Conservation (phyloP, 129 eudicot species). For the Heracleum sosnowskyi region DNA sequence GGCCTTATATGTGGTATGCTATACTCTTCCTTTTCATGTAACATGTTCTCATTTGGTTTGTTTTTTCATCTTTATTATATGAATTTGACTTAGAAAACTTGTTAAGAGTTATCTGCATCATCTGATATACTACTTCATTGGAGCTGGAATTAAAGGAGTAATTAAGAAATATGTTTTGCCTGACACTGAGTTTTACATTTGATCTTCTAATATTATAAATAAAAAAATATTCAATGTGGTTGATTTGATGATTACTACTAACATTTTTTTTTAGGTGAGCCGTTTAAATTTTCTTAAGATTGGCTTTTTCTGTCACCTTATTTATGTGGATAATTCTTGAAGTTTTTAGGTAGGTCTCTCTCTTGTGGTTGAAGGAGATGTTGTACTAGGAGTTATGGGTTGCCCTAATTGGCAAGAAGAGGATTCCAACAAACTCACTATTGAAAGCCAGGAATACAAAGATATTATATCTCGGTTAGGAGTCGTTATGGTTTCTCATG, state of each 20-base stretch:
- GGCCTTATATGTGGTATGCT: constrained; percentile 86
- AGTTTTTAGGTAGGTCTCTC: constrained; percentile 80
- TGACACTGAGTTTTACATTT: not conserved
- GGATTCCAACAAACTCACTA: constrained; percentile 17
- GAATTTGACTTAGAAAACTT: not conserved
- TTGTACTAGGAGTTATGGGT: constrained; percentile 93
- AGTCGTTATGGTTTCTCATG: constrained; percentile 72
- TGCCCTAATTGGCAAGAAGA: constrained; percentile 86
- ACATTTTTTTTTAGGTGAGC: not conserved
- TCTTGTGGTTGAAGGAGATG: constrained; percentile 87
- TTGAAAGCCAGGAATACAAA: constrained; percentile 17
- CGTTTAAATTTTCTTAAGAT: not conserved
- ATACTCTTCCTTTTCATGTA: constrained; percentile 2
- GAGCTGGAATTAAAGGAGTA: not conserved
- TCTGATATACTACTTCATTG: not conserved
- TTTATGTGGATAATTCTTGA: not conserved
- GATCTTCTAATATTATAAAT: not conserved
- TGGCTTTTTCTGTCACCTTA: no score
- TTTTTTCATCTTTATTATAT: not conserved
- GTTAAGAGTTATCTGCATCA: not conserved
- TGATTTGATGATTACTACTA: not conserved
- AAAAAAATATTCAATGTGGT: not conserved
- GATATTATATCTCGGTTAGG: constrained; percentile 33
- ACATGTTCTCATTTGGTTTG: not conserved
- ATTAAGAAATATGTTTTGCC: not conserved